Evolutionary conservation across 192 early-diverging fungal genomes (phyloP).

Genomic region (Coemansia sp.): DNA sequence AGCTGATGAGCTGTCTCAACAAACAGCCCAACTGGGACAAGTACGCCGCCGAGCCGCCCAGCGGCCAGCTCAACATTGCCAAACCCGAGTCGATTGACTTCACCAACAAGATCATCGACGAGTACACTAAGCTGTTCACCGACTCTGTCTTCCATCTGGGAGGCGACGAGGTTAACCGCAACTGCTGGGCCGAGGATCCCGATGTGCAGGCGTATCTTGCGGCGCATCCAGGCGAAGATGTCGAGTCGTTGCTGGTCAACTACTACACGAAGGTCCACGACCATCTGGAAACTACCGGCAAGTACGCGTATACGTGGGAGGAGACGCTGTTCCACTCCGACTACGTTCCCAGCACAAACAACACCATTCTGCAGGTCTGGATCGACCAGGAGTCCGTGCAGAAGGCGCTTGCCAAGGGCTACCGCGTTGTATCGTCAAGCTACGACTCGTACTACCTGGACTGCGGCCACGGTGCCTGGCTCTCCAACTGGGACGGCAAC

Average conservation of each 20-base stretch:
- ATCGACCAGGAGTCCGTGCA: conserved; percentile 58
- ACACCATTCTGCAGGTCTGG: conserved; percentile 70
- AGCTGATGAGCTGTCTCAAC: conserved; percentile 63
- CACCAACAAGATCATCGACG: conserved; percentile 66
- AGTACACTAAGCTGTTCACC: conserved; percentile 66
- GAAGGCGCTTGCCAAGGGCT: conserved; percentile 58
- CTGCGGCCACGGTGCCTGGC: conserved; percentile 75
- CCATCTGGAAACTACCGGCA: conserved; percentile 56
- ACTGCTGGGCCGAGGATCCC: conserved; percentile 64
- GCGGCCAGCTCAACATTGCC: conserved; percentile 78
- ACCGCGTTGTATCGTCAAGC: conserved; percentile 61
- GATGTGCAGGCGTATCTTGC: conserved; percentile 35
- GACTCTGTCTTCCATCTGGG: conserved; percentile 77
- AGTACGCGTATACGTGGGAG: conserved; percentile 79
- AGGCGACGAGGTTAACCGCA: conserved; percentile 71
- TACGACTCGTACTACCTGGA: conserved; percentile 70
- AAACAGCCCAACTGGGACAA: conserved; percentile 61
- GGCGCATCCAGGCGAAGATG: conserved; percentile 26
- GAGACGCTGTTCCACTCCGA: conserved; percentile 63
- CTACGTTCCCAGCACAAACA: conserved; percentile 53
- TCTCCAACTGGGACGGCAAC: conserved; percentile 63
- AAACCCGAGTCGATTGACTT: conserved; percentile 64
- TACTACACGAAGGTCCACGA: conserved; percentile 60
- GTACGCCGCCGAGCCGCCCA: conserved; percentile 73
- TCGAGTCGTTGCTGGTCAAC: conserved; percentile 36